Base-by-base conservation (phyloP, 495 filamentous ascomycete species). In the Penicillium alfredii region DNA sequence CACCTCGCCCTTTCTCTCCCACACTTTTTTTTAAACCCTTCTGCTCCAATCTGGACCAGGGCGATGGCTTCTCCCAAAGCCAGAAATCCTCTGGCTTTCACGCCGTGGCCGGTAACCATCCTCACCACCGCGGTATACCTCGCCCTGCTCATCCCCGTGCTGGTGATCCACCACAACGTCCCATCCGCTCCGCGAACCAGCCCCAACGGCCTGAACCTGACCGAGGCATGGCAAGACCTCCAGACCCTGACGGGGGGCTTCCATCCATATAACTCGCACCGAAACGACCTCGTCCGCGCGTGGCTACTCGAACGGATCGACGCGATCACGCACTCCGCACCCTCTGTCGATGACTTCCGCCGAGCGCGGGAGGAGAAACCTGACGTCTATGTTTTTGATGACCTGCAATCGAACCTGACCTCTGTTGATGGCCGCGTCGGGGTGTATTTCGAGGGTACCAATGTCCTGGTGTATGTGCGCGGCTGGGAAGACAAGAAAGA, bases 401-500 rank as follows among this genome's bases (percentile, higher is more conserved):
- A 97, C 54, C 62, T 78, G 27, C 63, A 64, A 7, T 85, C 86
- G n/a, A 97, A 98, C 60, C 70, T 84, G 34, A 88, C 88, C 1
- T 72, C 67, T 23, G 44, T 53, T 9, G 58, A 60, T 23, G 45
- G 55, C 14, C 44, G 39, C 6, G 45, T 59, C 19, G 73, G 69
- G 12, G 52, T 71, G 23, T 96, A 96, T 50, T 94, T 90, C 46
- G 89, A 96, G 63, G 86, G 87, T 12, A 92, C 78, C 22, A 98
- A 98, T 51, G 82, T 96, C 48, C 77, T 95, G 33, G 81, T 96
- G 9, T 94, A 94, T 51, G 82, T 98, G 44, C 78, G 82, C 18
- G 92, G 92, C 8, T 78, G 71, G 30, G 76, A 84, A 38, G 87
- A 93, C 49, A 71, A 77, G 34, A 56, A 69, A 2, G 73, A 72